Percentiles rank a stretch among this genome's conserved stretches.
Conservation (phyloP, 495 filamentous ascomycete species). For the Friedmanniomyces endolithicus region DNA sequence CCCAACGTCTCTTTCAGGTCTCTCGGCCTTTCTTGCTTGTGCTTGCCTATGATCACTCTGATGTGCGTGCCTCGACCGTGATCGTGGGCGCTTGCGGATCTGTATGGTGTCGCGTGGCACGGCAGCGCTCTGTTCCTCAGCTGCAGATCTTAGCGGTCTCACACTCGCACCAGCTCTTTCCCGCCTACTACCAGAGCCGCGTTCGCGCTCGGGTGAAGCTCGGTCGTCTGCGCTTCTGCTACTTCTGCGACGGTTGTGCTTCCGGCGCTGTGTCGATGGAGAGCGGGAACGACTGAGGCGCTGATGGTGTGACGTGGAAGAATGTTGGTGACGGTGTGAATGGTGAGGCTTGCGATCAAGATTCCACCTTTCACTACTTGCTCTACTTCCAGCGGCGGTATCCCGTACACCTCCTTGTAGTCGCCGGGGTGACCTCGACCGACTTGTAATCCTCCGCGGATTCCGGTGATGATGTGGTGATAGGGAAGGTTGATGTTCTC, state of each 20-base stretch:
- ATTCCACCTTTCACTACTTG: conserved; percentile 22
- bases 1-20: conserved; percentile 4
- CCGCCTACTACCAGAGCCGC: background rate
- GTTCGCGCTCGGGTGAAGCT: background rate
- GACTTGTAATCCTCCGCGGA: conserved; percentile 14
- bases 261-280: conserved; percentile 15
- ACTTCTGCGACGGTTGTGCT: conserved; percentile 19
- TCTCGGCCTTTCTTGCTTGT: background rate
- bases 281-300: conserved; percentile 23
- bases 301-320: conserved; percentile 25
- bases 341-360: conserved; percentile 22
- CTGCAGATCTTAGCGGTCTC: conserved; percentile 7
- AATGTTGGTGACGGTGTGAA: conserved; percentile 11
- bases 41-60: conserved; percentile 18
- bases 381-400: background rate
- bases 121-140: conserved; percentile 1
- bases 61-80: conserved; percentile 23
- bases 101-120: background rate
- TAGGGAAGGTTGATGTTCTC: conserved; percentile 9
- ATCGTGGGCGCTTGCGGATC: conserved; percentile 14
- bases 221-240: conserved; percentile 21
- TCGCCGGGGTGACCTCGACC: conserved; percentile 1
- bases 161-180: background rate
- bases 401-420: background rate
- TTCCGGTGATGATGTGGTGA: conserved; percentile 16